These are phyloP conservation scores for Russula abietina DNA, from an alignment of 768 basidiomycete genomes.

Conservation along the genomic window DNA sequence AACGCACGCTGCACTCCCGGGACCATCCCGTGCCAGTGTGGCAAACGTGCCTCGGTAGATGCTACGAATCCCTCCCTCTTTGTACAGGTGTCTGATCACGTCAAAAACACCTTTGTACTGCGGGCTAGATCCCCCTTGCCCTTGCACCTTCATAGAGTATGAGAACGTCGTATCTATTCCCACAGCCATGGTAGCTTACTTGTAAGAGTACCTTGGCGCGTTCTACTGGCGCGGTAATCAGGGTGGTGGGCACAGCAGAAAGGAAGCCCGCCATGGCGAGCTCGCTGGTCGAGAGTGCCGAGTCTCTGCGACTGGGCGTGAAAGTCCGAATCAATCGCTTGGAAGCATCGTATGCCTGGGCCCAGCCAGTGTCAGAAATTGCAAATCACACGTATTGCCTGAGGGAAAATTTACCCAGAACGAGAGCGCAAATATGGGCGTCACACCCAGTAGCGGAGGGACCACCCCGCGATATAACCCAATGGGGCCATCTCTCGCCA, in stretches of 20 bases:
- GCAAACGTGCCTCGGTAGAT: slow-evolving; percentile 91
- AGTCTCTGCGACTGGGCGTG: slow-evolving; percentile 71
- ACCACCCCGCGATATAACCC: slow-evolving; percentile 93
- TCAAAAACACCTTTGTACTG: slow-evolving; percentile 89
- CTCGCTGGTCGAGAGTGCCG: slow-evolving; percentile 63
- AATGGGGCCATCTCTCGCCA: slow-evolving; percentile 83
- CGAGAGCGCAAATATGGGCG: slow-evolving; percentile 95
- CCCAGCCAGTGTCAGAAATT: slow-evolving; percentile 6
- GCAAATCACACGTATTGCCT: not conserved
- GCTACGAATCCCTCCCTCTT: slow-evolving; percentile 85
- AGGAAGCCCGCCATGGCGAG: slow-evolving; percentile 91
- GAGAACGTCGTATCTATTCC: not conserved
- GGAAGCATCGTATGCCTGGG: slow-evolving; percentile 86
- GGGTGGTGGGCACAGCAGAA: slow-evolving; percentile 86
- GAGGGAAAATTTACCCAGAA: slow-evolving; percentile 71
- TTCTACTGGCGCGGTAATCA: slow-evolving; percentile 94
- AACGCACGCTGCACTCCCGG: slow-evolving; percentile 90
- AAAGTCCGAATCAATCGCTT: slow-evolving; percentile 74
- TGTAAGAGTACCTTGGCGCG: slow-evolving; percentile 94
- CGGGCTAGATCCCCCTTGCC: slow-evolving; percentile 65
- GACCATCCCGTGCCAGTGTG: slow-evolving; percentile 92
- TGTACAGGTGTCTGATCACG: slow-evolving; percentile 85
- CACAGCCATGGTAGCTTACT: slow-evolving; percentile 36
- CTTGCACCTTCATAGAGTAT: slow-evolving; percentile 86
- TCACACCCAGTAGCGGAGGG: slow-evolving; percentile 89